These are phyloP conservation scores for Helenozyma baotianmanensis DNA, from an alignment of 805 yeast genomes.

Conservation along the genomic window DNA sequence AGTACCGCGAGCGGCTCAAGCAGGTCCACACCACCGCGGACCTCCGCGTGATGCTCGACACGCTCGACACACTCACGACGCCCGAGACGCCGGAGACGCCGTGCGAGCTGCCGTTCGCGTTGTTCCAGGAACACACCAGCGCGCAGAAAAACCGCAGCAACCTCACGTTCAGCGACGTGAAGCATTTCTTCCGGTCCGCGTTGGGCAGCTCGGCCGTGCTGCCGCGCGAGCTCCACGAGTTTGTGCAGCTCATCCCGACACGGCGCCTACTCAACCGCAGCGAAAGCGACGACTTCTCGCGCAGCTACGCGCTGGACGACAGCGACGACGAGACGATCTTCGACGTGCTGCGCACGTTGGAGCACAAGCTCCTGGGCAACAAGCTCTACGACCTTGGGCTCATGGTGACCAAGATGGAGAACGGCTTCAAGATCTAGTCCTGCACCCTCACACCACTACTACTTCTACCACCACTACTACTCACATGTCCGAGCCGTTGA, in stretches of 20 bases:
- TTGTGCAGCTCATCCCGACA: constrained; percentile 12
- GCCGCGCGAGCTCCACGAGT: constrained; percentile 7
- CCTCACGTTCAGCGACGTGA: constrained; percentile 12
- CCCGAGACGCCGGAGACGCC: constrained; percentile 11
- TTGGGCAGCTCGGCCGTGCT: constrained; percentile 2
- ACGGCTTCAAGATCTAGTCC: constrained; percentile 19
- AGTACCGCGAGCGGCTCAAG: constrained; percentile 1
- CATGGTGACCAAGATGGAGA: constrained; percentile 21
- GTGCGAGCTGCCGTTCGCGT: constrained; percentile 4
- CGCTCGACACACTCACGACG: constrained; percentile 4
- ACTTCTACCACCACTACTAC: no score
- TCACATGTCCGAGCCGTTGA: constrained; percentile 47
- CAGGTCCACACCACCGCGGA: constrained; percentile 9
- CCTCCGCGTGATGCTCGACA: constrained; percentile 2
- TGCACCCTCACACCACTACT: no score
- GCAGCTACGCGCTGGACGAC: constrained; percentile 13
- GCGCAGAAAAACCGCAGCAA: constrained; percentile 9
- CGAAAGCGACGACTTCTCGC: constrained; percentile 15
- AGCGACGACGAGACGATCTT: constrained; percentile 22
- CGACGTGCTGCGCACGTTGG: constrained; percentile 20
- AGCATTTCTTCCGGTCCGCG: constrained; percentile 4
- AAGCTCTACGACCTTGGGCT: constrained; percentile 22
- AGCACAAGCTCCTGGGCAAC: constrained; percentile 21
- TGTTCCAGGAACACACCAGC: constrained; percentile 7
- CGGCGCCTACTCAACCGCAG: constrained; percentile 9